These are phyloP conservation scores for Boletellus ananiceps DNA, from an alignment of 768 basidiomycete species.

Conservation along the genomic window DNA sequence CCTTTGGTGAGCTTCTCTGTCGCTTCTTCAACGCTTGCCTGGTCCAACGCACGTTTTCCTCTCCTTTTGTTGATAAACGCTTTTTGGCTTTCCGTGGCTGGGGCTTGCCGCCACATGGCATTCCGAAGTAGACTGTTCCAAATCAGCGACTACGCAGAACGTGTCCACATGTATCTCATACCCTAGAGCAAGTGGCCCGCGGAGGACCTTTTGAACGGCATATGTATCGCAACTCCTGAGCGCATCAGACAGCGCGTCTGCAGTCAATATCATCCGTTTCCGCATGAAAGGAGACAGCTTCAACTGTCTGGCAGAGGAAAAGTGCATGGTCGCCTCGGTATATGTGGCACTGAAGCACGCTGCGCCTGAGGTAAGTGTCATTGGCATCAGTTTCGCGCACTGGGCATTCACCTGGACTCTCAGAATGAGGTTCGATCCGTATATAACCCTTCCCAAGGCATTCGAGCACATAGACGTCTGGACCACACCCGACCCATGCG, in stretches of 20 bases:
- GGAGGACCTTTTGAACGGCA: slow-evolving; percentile 50
- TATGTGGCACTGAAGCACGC: slow-evolving; percentile 47
- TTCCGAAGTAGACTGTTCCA: slow-evolving; percentile 50
- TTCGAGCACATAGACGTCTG: slow-evolving; percentile 66
- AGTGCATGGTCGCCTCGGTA: slow-evolving; percentile 48
- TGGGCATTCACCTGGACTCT: slow-evolving; percentile 31
- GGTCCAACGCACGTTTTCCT: slow-evolving; percentile 28
- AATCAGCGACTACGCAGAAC: slow-evolving; percentile 3
- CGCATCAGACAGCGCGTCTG: slow-evolving; percentile 53
- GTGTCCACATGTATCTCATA: slow-evolving; percentile 23
- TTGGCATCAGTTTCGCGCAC: background rate
- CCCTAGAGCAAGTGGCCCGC: slow-evolving; percentile 47
- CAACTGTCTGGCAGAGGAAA: slow-evolving; percentile 38
- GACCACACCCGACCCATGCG: slow-evolving; percentile 81
- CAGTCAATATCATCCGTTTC: slow-evolving; percentile 49
- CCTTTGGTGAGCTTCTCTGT: slow-evolving; percentile 63
- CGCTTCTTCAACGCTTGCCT: slow-evolving; percentile 17
- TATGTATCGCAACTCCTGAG: slow-evolving; percentile 70
- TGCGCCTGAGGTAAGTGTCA: slow-evolving; percentile 15
- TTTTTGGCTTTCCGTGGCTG: slow-evolving; percentile 62
- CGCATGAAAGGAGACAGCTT: slow-evolving; percentile 52
- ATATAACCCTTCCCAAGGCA: slow-evolving; percentile 67
- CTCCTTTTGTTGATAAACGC: slow-evolving; percentile 51
- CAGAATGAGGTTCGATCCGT: slow-evolving; percentile 48
- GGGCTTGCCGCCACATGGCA: slow-evolving; percentile 60